Base-by-base conservation (phyloP, 148 eudicot genomes). In the Vaccinium myrtillus region DNA sequence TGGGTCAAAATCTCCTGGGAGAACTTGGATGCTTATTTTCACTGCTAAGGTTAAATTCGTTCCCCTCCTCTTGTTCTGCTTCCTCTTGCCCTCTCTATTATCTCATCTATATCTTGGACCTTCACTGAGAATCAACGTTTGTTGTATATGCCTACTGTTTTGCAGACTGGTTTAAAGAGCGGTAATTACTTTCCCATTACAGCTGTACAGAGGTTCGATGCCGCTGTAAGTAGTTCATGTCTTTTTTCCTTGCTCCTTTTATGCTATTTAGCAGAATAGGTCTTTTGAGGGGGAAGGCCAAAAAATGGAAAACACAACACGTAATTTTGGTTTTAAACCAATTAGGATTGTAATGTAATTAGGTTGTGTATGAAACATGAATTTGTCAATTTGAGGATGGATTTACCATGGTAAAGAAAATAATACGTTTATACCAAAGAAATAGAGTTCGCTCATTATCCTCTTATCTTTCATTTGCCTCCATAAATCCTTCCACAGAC, bases 161-260 rank as follows among this genome's bases (percentile, higher is more conserved):
- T 84, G 79, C 87, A 96, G 99, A 94, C 93, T 79, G 71, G 85
- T 63, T 54, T 91, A 77, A 85, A 90, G 69, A 87, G 93, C 6
- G 99, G 99, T 23, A 90, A 77, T 84, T 96, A 95, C 70, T 92
- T 96, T 83, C 99, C 98, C 39, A 56, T 96, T 78, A 96, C 99
- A 56, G 99, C 99, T 59, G 92, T 96, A 81, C 99, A 96, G 90
- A 93, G 99, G 87, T 96, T 96, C 54, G 99, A 96, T 90, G 97
- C 99, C 6, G 93, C 91, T 88, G 99, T 96, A 89, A 93, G 97
- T 59, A 43, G 51, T 74, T 80, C 43, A 30, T 23, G 25, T 9
- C 25, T 81, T 39, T 25, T 16, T 32, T 36, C n/a, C 21, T 49
- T 43, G 51, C 7, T 59, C 6, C 59, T 59, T 85, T 70, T 79